These are phyloP conservation scores for Neurospora sp. DNA, from an alignment of 495 filamentous ascomycete species.

Conservation along the genomic window DNA sequence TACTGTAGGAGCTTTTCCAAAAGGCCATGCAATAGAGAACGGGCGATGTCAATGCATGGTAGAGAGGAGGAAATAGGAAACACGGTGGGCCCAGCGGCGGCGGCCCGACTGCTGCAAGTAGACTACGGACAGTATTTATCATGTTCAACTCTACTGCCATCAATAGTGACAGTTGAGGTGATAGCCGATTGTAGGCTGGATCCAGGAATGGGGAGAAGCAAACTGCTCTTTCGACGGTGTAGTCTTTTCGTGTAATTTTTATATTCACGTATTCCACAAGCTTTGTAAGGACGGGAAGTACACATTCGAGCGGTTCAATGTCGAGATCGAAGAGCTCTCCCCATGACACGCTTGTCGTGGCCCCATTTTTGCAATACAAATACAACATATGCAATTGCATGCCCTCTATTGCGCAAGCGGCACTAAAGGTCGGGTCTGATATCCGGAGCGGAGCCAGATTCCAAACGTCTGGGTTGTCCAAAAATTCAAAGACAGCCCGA, in stretches of 20 bases:
- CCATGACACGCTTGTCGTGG: no score
- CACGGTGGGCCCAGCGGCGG: rapidly evolving
- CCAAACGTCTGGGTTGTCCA: not conserved
- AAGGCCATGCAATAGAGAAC: not conserved
- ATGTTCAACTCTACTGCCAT: not conserved
- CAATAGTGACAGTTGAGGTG: not conserved
- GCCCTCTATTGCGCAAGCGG: not conserved
- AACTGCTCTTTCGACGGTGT: not conserved
- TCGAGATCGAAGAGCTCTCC: no score
- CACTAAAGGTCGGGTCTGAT: not conserved
- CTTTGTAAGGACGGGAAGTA: not conserved
- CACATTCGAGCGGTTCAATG: not conserved
- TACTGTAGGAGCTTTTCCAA: no score
- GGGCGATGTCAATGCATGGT: not conserved
- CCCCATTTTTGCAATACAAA: not conserved
- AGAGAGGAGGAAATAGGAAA: not conserved
- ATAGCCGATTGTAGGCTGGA: not conserved
- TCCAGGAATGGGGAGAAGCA: not conserved
- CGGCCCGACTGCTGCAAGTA: not conserved
- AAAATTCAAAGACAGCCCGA: not conserved
- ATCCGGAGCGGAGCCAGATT: not conserved
- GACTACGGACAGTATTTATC: not conserved
- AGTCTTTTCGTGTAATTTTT: not conserved
- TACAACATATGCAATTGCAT: not conserved
- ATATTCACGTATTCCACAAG: not conserved